These are phyloP conservation scores for Hygrocybe coccinea DNA, from an alignment of 768 basidiomycete species.

Conservation along the genomic window DNA sequence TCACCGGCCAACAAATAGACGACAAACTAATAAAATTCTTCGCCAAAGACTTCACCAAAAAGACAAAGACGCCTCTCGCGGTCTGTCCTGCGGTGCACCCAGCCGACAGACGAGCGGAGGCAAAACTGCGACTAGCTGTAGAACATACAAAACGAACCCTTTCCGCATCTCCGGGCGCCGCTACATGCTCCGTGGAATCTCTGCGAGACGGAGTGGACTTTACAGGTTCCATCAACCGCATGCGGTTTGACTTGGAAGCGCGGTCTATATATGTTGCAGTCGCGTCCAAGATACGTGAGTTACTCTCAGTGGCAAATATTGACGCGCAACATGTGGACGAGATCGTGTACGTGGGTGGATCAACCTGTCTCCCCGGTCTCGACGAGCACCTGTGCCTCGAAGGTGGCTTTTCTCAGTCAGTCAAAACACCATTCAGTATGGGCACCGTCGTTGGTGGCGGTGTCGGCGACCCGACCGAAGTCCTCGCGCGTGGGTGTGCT, in stretches of 20 bases:
- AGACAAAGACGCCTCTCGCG: slow-evolving; percentile 72
- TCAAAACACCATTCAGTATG: slow-evolving; percentile 60
- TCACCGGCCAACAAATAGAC: slow-evolving; percentile 73
- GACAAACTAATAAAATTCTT: slow-evolving; percentile 85
- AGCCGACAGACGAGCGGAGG: slow-evolving; percentile 78
- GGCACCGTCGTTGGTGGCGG: slow-evolving; percentile 70
- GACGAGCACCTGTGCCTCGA: slow-evolving; percentile 49
- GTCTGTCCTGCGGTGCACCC: slow-evolving; percentile 55
- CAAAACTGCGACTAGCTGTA: slow-evolving; percentile 88
- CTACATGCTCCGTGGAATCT: slow-evolving; percentile 88
- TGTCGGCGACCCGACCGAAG: slow-evolving; percentile 70
- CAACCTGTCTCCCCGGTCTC: slow-evolving; percentile 68
- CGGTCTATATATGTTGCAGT: slow-evolving; percentile 57
- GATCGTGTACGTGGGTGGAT: slow-evolving; percentile 76
- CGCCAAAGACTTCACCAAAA: slow-evolving; percentile 94
- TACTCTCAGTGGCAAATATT: slow-evolving; percentile 48
- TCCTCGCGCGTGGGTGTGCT: slow-evolving; percentile 73
- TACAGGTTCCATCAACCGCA: slow-evolving; percentile 55
- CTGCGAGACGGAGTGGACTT: slow-evolving; percentile 92
- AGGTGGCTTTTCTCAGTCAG: slow-evolving; percentile 54
- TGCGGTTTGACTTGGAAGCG: slow-evolving; percentile 62
- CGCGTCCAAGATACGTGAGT: slow-evolving; percentile 43
- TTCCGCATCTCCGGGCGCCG: slow-evolving; percentile 79
- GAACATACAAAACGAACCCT: slow-evolving; percentile 94
- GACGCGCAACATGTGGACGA: slow-evolving; percentile 72